A percentile compares a stretch with the other conserved stretches of the same genome.
Conservation (phyloP, 2,329 filamentous ascomycete genomes). For the Gremmenia infestans region DNA sequence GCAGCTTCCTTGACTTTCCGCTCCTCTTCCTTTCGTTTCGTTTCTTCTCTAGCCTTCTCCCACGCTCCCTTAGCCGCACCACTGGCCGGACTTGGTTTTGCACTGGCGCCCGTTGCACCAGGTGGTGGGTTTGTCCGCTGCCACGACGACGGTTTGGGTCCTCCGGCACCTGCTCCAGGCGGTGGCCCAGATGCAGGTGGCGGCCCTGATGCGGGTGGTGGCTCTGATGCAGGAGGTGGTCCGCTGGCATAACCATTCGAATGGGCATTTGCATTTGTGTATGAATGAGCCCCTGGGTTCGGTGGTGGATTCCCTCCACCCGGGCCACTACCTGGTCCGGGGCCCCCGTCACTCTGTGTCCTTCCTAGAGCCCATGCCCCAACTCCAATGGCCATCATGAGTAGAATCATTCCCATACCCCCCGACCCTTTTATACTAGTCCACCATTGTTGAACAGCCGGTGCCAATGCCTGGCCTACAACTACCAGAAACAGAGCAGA, state of each 20-base stretch:
- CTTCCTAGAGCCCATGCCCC: constrained; percentile 74
- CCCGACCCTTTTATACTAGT: constrained; percentile 64
- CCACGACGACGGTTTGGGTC: constrained; percentile 21
- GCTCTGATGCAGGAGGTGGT: constrained; percentile 11
- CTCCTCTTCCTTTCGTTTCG: constrained; percentile 12
- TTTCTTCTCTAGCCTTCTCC: constrained; percentile 65
- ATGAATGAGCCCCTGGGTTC: constrained; percentile 12
- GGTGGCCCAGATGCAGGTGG: constrained; percentile 15
- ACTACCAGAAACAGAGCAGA: constrained; percentile 68
- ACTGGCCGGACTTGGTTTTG: constrained; percentile 10
- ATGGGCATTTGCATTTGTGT: constrained; percentile 19
- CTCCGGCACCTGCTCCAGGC: constrained; percentile 25
- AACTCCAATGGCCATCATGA: constrained; percentile 69
- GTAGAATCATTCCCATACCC: constrained; percentile 65
- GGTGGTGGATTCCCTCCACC: constrained; percentile 10
- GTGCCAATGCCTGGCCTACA: constrained; percentile 68
- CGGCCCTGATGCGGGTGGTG: constrained; percentile 18
- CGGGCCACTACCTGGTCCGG: constrained; percentile 28
- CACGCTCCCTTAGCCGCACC: constrained; percentile 46
- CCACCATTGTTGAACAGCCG: constrained; percentile 71
- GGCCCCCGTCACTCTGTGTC: constrained; percentile 48
- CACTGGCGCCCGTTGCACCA: constrained; percentile 11
- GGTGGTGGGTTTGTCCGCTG: constrained; percentile 20
- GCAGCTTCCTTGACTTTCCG: constrained; percentile 12
- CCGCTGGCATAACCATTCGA: constrained; percentile 23